phyloP scores from a whole-genome alignment of 139 green algal species.

The Chlorella sp. region DNA sequence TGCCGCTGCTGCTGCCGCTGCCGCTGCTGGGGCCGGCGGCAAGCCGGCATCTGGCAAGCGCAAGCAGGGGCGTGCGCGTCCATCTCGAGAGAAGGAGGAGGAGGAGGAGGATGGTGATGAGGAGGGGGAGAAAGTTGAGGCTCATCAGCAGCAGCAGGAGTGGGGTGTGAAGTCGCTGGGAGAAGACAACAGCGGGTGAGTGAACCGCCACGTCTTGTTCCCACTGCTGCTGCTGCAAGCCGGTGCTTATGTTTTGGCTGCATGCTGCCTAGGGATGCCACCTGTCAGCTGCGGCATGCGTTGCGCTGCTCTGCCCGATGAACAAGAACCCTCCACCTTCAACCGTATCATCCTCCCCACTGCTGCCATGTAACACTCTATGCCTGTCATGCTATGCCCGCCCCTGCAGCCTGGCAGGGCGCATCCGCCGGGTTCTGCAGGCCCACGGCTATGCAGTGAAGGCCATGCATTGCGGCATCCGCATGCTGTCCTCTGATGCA shows the following conservation, averaged over 20 bases:
- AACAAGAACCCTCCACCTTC: too few species aligned
- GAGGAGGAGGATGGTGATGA: neutral
- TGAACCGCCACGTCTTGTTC: neutral
- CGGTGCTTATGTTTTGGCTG: neutral
- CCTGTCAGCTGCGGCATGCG: neutral
- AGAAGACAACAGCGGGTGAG: constrained; percentile 5
- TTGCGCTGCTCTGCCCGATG: neutral
- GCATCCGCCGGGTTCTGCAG: neutral
- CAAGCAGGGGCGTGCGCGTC: too few species aligned
- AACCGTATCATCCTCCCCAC: too few species aligned
- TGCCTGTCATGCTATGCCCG: too few species aligned
- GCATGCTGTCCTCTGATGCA: neutral
- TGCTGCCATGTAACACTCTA: too few species aligned
- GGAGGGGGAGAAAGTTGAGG: neutral
- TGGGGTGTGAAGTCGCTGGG: neutral
- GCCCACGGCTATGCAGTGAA: neutral
- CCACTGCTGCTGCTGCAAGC: too few species aligned
- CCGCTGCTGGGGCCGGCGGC: neutral
- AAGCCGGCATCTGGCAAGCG: too few species aligned
- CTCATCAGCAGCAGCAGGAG: neutral
- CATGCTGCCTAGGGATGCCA: too few species aligned
- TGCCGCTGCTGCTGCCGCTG: neutral
- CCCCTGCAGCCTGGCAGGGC: too few species aligned
- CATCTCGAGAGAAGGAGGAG: neutral
- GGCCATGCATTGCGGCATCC: neutral